phyloP scores from a whole-genome alignment of 2,329 filamentous ascomycete species.

The Penicillium palitans region DNA sequence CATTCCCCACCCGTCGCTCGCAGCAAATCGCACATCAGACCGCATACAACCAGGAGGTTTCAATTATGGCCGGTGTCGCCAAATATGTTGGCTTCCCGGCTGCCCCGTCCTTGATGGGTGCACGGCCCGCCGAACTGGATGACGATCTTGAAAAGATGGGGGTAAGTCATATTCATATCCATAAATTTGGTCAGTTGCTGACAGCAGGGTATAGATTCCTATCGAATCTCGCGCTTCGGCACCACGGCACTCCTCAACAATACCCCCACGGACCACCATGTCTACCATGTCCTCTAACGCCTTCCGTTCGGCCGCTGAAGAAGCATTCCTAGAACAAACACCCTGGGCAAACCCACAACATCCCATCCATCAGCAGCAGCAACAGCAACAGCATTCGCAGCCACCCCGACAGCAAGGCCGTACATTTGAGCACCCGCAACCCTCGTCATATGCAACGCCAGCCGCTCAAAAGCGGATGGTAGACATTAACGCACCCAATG shows the following conservation, averaged over 20 bases:
- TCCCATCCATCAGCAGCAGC: conserved; percentile 61
- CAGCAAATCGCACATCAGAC: conserved; percentile 82
- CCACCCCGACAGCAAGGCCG: conserved; percentile 36
- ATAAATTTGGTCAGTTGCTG: conserved; percentile 1
- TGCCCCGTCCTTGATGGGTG: conserved; percentile 78
- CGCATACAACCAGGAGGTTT: conserved; percentile 93
- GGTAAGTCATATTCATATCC: conserved; percentile 56
- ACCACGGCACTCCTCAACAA: conserved; percentile 28
- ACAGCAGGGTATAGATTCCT: conserved; percentile 28
- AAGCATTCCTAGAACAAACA: conserved; percentile 85
- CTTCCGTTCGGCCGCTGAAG: conserved; percentile 62
- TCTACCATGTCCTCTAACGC: conserved; percentile 37
- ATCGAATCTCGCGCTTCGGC: conserved; percentile 29
- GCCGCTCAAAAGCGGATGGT: conserved; percentile 47
- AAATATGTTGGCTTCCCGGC: conserved; percentile 97
- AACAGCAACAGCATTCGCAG: conserved; percentile 49
- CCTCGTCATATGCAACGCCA: conserved; percentile 43
- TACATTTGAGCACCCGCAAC: conserved; percentile 37
- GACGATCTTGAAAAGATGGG: conserved; percentile 88
- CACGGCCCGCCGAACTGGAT: conserved; percentile 71
- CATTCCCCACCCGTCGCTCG: conserved; percentile 73
- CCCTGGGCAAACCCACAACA: conserved; percentile 91
- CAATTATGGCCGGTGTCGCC: conserved; percentile 82
- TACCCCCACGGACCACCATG: conserved; percentile 32
- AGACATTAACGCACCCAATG: conserved; percentile 45